Percentiles rank a stretch among this genome's conserved stretches.
phyloP scores from a whole-genome alignment of 2,329 filamentous ascomycete genomes.

The Ceratocystis destructans region DNA sequence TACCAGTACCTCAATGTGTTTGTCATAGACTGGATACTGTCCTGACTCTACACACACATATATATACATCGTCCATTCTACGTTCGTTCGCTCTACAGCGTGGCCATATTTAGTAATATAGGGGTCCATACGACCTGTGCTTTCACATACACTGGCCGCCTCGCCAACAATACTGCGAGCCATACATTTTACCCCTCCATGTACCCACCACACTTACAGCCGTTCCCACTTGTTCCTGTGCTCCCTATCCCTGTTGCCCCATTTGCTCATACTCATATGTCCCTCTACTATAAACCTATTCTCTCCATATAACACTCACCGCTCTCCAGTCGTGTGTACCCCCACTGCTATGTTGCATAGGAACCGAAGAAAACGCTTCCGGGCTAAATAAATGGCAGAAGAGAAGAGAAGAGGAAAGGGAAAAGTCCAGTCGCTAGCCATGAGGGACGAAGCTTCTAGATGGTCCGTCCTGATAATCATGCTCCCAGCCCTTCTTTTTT shows the following conservation, averaged over 20 bases:
- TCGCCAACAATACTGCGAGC: not conserved
- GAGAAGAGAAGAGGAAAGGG: too few relatives aligned
- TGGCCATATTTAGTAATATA: not conserved
- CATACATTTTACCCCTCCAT: not conserved
- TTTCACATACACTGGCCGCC: not conserved
- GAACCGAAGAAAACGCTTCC: too few relatives aligned
- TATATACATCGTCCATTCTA: not conserved
- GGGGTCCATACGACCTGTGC: not conserved
- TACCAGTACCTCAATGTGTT: too few relatives aligned
- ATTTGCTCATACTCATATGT: not conserved
- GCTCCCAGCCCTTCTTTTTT: too few relatives aligned
- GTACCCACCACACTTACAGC: not conserved
- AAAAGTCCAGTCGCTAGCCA: too few relatives aligned
- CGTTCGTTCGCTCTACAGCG: not conserved
- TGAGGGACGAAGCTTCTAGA: too few relatives aligned
- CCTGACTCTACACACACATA: too few relatives aligned
- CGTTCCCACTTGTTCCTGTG: not conserved
- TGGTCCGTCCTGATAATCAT: too few relatives aligned
- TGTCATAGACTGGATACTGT: too few relatives aligned
- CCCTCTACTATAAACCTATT: not conserved
- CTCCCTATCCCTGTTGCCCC: not conserved
- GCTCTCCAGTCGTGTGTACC: not conserved
- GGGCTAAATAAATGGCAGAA: too few relatives aligned
- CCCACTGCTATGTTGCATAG: not conserved
- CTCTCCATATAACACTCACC: not conserved